Evolutionary conservation across 805 yeast genomes (phyloP), one percentile per base, ranked within the genome.

Genomic region (Metschnikowia hibisci): DNA sequence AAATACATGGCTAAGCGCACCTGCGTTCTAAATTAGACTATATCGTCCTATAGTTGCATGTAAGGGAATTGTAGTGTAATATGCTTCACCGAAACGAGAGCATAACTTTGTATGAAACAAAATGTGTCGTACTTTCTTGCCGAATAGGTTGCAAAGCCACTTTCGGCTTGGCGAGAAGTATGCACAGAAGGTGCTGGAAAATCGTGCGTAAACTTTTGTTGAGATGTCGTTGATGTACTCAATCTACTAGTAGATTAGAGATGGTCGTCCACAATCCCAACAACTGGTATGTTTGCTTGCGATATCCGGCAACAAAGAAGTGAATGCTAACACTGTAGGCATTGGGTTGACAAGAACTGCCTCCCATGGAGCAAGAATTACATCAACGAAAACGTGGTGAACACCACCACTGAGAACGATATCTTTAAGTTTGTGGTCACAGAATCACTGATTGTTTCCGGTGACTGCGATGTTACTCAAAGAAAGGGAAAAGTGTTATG

Each of bases 401-500:
- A 61, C 45, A 60, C 65, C 14, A 23, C 50, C 13, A 50, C 51
- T 31, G 64, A 63, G 41, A 47, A 58, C 28, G 69, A 63, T 14
- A 47, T 37, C 2, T 48, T 52, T 40, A 51, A 40, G 16, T 51
- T 64, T 32, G 44, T 61, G 7, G 54, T 81, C 34, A 63, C 63
- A 14, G 55, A 70, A 2, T 65, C 82, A 3, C 66, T 61, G 20
- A 60, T 76, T 5, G 60, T 70, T 13, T 57, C 69, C 6, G 95
- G 95, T 16, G 93, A 86, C 60, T 84, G 93, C 54, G 86, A 85
- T 55, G 90, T 86, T 11, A 81, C 87, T 16, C 91, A 86, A 62
- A 77, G 95, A 67, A 86, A 86, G 63, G 91, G 91, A 7, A 83
- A 81, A 62, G 87, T 82, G 20, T 76, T 80, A 54, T 84, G 91